Evolutionary conservation across 2,329 filamentous ascomycete genomes (phyloP).

Genomic region (Aureobasidium musti): DNA sequence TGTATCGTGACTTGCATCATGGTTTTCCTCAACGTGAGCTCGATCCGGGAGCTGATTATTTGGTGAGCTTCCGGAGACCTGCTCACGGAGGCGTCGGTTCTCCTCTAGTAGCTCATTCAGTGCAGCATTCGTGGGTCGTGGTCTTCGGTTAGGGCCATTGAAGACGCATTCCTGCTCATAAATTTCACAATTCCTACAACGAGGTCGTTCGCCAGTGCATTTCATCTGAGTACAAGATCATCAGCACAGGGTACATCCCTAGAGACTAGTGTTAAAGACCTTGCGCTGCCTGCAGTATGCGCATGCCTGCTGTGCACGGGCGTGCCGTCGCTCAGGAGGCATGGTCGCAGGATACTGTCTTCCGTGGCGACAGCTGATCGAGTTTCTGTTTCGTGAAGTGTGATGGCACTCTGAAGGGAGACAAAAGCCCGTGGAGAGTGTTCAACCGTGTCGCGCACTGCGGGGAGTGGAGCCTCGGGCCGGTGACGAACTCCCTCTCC

Average conservation of each 20-base stretch:
- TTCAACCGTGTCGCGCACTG: not conserved
- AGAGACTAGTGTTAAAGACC: constrained; percentile 13
- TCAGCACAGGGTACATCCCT: constrained; percentile 26
- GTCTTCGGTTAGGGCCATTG: constrained; percentile 41
- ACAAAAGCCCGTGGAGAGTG: not conserved
- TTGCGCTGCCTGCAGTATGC: constrained; percentile 31
- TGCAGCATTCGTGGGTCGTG: constrained; percentile 35
- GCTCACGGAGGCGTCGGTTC: constrained; percentile 32
- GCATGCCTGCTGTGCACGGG: constrained; percentile 30
- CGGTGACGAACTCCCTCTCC: not conserved
- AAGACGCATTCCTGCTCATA: constrained; percentile 52
- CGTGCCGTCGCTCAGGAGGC: constrained; percentile 28
- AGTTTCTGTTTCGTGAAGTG: not conserved
- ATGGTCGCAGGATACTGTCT: not conserved
- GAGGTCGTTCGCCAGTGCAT: constrained; percentile 51
- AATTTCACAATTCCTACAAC: constrained; percentile 51
- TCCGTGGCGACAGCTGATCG: not conserved
- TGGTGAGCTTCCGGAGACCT: not conserved
- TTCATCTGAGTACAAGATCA: constrained; percentile 50
- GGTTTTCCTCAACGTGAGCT: not conserved
- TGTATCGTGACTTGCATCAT: too few relatives aligned
- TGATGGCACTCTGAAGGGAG: not conserved
- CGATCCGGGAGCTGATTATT: not conserved
- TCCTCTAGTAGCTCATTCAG: constrained; percentile 32
- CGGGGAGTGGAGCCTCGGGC: not conserved